Evolutionary conservation across 2,329 filamentous ascomycete genomes (phyloP).

Genomic region (Fusarium buharicum): DNA sequence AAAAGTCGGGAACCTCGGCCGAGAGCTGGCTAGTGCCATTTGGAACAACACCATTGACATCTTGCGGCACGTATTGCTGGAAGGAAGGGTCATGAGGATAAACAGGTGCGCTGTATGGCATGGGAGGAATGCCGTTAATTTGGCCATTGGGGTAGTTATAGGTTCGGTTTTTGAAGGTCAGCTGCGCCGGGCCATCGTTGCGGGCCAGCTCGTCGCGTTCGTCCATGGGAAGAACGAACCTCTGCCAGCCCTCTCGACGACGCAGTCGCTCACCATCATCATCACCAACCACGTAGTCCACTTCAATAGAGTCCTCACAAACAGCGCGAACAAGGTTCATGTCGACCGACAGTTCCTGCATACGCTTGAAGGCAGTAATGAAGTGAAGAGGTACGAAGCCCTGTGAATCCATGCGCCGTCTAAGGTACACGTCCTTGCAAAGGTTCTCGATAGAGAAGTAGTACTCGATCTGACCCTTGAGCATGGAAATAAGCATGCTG

Average conservation of each 20-base stretch:
- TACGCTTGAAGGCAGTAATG: conserved; percentile 87
- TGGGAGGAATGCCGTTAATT: conserved; percentile 48
- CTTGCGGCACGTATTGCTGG: conserved; percentile 53
- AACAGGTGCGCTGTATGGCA: conserved; percentile 48
- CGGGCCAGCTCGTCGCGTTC: conserved; percentile 79
- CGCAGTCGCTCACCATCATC: conserved; percentile 85
- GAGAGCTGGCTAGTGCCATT: conserved; percentile 51
- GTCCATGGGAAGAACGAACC: conserved; percentile 78
- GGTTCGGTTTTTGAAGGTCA: conserved; percentile 51
- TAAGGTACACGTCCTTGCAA: conserved; percentile 89
- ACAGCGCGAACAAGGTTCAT: conserved; percentile 78
- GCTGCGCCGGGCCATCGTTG: conserved; percentile 70
- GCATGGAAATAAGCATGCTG: conserved; percentile 58
- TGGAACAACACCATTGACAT: conserved; percentile 44
- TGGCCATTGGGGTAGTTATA: conserved; percentile 45
- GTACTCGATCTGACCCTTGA: conserved; percentile 76
- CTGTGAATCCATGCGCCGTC: conserved; percentile 93
- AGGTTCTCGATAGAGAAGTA: conserved; percentile 98
- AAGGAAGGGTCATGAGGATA: conserved; percentile 47
- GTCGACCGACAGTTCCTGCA: conserved; percentile 61
- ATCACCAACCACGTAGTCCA: conserved; percentile 79
- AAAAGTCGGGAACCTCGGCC: conserved; percentile 55
- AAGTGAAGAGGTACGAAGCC: conserved; percentile 86
- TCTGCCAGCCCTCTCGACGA: conserved; percentile 78
- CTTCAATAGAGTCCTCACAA: conserved; percentile 74